These are phyloP conservation scores for Mortierella hygrophila DNA, from an alignment of 192 early-diverging fungal genomes.

Conservation along the genomic window DNA sequence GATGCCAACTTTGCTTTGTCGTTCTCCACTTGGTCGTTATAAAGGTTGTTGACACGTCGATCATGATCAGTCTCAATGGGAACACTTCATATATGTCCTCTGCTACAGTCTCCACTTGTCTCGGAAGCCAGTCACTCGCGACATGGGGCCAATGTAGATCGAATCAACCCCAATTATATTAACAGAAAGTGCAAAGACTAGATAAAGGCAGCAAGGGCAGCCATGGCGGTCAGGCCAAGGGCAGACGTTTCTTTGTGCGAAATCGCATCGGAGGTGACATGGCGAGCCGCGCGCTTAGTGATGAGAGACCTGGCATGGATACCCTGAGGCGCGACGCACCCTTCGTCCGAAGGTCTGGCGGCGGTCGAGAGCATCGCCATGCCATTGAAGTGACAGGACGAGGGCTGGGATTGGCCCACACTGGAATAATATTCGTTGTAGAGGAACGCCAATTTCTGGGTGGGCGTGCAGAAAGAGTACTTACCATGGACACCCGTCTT, in stretches of 20 bases:
- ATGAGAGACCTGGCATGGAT: neutral
- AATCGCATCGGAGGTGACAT: neutral
- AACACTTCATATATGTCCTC: no score
- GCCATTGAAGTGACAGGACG: constrained; percentile 48
- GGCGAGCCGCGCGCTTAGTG: neutral
- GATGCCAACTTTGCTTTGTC: no score
- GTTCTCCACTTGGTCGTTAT: no score
- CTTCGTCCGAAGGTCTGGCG: constrained; percentile 23
- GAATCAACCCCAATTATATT: neutral
- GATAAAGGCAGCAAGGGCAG: neutral
- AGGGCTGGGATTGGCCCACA: constrained; percentile 21
- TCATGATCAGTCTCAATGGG: no score
- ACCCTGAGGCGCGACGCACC: neutral
- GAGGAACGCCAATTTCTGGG: constrained; percentile 60
- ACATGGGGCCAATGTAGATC: neutral
- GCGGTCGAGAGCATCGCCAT: constrained; percentile 24
- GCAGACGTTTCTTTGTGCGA: neutral
- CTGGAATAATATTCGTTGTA: constrained; percentile 54
- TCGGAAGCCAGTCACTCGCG: neutral
- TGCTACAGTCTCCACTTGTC: no score
- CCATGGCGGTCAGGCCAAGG: neutral
- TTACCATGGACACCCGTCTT: constrained; percentile 58
- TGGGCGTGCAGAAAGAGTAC: constrained; percentile 58
- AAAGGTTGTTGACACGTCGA: no score
- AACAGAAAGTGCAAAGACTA: neutral